These are phyloP conservation scores for Neoarthrinium moseri DNA, from an alignment of 2,329 filamentous ascomycete genomes.

Conservation along the genomic window DNA sequence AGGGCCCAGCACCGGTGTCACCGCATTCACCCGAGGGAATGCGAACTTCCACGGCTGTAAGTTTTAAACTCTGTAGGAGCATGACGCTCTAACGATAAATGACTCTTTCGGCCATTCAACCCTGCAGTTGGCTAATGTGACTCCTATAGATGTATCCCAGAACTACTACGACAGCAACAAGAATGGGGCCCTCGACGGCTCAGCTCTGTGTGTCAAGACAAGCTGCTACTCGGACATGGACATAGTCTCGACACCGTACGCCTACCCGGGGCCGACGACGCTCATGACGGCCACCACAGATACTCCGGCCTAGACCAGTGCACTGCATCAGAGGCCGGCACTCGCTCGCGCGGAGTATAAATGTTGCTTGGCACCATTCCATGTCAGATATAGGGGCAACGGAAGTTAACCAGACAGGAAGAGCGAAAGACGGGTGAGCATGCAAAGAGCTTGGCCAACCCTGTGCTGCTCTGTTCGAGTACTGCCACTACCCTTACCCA, in stretches of 20 bases:
- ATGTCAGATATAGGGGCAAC: too few species aligned
- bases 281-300: slow-evolving; percentile 35
- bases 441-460: too few species aligned
- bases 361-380: too few species aligned
- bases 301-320: too few species aligned
- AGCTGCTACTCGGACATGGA: slow-evolving; percentile 47
- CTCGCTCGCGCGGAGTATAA: too few species aligned
- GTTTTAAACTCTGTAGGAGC: slow-evolving; percentile 7
- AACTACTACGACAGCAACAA: slow-evolving; percentile 52
- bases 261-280: slow-evolving; percentile 41
- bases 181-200: slow-evolving; percentile 48
- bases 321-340: too few species aligned
- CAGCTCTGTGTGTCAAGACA: slow-evolving; percentile 37
- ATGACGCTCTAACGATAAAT: neutral
- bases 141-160: slow-evolving; percentile 40
- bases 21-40: slow-evolving; percentile 55
- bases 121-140: neutral
- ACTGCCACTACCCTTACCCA: slow-evolving; percentile 5
- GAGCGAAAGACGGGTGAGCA: too few species aligned
- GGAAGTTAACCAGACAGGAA: too few species aligned
- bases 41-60: slow-evolving; percentile 48
- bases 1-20: slow-evolving; percentile 46
- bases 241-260: slow-evolving; percentile 36
- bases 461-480: too few species aligned
- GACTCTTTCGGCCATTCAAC: neutral